phyloP scores from a whole-genome alignment of 495 filamentous ascomycete genomes.

The Aspergillus hancockii region DNA sequence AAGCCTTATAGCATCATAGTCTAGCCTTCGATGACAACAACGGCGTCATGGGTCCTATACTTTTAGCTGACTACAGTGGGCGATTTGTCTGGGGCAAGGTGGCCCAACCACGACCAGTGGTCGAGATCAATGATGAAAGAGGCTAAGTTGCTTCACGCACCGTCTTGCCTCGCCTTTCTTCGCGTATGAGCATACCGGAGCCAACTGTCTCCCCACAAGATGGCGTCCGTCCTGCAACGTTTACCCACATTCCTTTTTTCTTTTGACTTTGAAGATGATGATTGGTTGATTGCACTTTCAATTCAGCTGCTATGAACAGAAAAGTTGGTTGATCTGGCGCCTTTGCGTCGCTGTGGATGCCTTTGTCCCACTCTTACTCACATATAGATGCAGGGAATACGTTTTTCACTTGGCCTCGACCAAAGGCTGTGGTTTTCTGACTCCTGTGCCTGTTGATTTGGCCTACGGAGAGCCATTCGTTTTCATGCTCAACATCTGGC shows the following conservation, averaged over 20 bases:
- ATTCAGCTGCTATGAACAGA: neutral
- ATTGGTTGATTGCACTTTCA: neutral
- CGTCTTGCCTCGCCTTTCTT: constrained; percentile 1
- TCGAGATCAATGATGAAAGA: constrained; percentile 4
- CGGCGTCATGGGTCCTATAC: neutral
- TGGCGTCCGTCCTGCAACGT: neutral
- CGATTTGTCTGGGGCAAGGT: neutral
- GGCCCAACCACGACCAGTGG: constrained; percentile 2
- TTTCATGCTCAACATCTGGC: constrained; percentile 19
- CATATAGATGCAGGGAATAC: constrained; percentile 1
- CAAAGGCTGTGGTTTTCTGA: constrained; percentile 1
- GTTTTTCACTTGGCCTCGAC: constrained; percentile 2
- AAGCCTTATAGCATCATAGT: neutral
- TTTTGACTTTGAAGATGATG: neutral
- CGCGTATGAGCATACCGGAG: constrained; percentile 1
- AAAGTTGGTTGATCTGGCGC: constrained; percentile 2
- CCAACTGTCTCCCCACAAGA: constrained; percentile 8
- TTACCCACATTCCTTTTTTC: constrained; percentile 4
- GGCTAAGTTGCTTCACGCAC: constrained; percentile 5
- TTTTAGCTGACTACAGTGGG: neutral
- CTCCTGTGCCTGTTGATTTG: constrained; percentile 19
- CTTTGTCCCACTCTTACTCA: constrained; percentile 5
- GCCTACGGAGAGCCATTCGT: constrained; percentile 14
- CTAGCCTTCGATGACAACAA: neutral
- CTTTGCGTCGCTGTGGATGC: constrained; percentile 5